Percentiles rank a stretch among this genome's conserved stretches.
Evolutionary conservation across 495 filamentous ascomycete genomes (phyloP).

Genomic region (Jackrogersella multiformis): DNA sequence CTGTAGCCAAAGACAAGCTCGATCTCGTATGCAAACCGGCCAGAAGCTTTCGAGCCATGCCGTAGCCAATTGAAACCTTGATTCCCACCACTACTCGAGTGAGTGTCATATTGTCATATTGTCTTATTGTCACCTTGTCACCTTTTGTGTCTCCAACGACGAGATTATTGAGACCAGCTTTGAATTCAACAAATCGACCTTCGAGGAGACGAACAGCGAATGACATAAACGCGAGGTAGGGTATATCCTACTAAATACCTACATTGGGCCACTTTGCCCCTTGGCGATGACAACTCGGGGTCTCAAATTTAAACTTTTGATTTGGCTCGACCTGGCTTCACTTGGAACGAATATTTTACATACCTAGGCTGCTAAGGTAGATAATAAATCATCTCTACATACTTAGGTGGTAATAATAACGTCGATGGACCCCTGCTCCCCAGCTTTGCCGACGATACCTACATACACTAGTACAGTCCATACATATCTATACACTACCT

Average conservation of each 20-base stretch:
- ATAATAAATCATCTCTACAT: too few species aligned
- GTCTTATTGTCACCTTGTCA: background rate
- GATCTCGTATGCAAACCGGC: constrained; percentile 5
- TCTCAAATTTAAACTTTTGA: constrained; percentile 6
- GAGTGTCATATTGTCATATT: constrained; percentile 7
- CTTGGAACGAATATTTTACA: too few species aligned
- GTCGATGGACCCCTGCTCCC: constrained; percentile 12
- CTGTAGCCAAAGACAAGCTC: constrained; percentile 9
- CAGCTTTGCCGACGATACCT: background rate
- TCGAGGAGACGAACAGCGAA: background rate
- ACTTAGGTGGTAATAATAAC: too few species aligned
- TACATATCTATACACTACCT: background rate
- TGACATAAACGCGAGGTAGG: constrained; percentile 3
- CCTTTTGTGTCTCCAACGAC: constrained; percentile 9
- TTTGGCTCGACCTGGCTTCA: constrained; percentile 9
- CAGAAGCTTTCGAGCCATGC: constrained; percentile 12
- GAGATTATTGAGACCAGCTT: constrained; percentile 13
- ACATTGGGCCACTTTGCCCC: background rate
- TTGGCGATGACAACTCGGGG: constrained; percentile 16
- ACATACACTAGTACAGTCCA: background rate
- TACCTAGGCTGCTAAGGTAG: too few species aligned
- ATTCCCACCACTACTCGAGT: background rate
- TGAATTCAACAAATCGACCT: constrained; percentile 1
- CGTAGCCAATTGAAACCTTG: constrained; percentile 14
- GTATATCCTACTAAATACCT: background rate